A percentile compares a stretch with the other conserved stretches of the same genome.
Conservation (phyloP, 192 early-diverging fungal species). For the Chytriomyces sp. region DNA sequence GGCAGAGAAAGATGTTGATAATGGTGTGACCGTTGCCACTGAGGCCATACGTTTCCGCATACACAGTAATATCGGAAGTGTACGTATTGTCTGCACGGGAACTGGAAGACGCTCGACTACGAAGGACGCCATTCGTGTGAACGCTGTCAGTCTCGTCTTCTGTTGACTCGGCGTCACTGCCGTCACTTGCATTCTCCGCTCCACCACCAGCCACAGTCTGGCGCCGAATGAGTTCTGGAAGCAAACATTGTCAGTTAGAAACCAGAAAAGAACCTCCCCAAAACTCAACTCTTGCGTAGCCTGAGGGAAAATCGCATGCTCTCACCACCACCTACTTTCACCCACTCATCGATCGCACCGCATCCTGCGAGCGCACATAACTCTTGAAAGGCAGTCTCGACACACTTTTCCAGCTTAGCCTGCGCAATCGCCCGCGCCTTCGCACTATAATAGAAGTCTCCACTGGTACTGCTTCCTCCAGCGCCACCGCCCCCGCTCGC, state of each 20-base stretch:
- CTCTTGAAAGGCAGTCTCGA: slow-evolving; percentile 11
- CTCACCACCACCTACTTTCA: slow-evolving; percentile 7
- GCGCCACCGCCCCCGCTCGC: neutral
- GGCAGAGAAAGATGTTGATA: slow-evolving; percentile 13
- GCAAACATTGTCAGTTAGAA: neutral
- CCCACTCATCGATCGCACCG: slow-evolving; percentile 9
- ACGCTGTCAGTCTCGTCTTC: neutral
- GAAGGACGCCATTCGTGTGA: neutral
- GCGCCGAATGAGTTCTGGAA: neutral
- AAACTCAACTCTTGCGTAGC: neutral
- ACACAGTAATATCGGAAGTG: slow-evolving; percentile 1
- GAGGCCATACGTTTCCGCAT: neutral
- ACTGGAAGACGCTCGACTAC: neutral
- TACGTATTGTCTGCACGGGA: neutral
- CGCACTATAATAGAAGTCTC: slow-evolving; percentile 14
- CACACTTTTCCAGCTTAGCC: neutral
- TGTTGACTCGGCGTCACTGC: neutral
- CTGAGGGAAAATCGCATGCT: neutral
- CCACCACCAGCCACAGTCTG: neutral
- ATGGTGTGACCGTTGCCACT: neutral
- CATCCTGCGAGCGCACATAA: neutral
- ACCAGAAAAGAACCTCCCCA: too few species aligned
- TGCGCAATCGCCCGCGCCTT: slow-evolving; percentile 10
- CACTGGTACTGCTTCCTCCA: neutral
- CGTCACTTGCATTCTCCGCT: neutral